Base-by-base conservation (phyloP, 2,329 filamentous ascomycete species). In the Aspergillus transmontanensis region DNA sequence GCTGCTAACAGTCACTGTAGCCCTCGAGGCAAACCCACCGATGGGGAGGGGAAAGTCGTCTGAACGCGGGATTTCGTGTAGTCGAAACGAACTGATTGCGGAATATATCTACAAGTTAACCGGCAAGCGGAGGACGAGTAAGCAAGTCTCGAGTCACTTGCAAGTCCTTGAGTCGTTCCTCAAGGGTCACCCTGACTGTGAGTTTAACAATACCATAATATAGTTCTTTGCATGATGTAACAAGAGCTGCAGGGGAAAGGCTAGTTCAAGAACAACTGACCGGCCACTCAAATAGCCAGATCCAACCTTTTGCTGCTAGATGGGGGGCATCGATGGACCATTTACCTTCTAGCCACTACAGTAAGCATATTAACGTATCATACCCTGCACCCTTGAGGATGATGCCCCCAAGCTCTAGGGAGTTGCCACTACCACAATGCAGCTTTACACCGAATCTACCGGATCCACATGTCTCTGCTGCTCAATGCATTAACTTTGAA, bases 121-220 rank as follows among this genome's bases (percentile, higher is more conserved):
- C 6, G 85, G 86, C 26, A 82, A 83, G 61, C 71, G 69, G 30
- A 79, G 87, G 59, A 76, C 74, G n/a, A 80, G 87, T 57, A 89
- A 89, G 72, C 85, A 89, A 70, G 84, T 89, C 4, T 89, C 87
- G 0, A 89, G 87, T 68, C 87, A 89, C 70, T 82, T 89, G 28
- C 87, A 89, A 73, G 86, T 89, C 2, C 78, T 89, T 23, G 86
- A 87, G 71, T 82, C 80, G 11, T 84, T 86, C 63, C 76, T 88
- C 41, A 79, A 80, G 66, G 79, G 82, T 6, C 81, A 86, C 64
- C 81, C 82, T 32, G 77, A 81, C 63, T 85, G 85, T 86, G 74
- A 79, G 82, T 3, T 28, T 21, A 36, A 36, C 12, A 36, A 36
- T 41, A 9, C 9, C 28, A 41, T 23, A 9, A 32, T 23, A 45